Base-by-base conservation (phyloP, 805 yeast genomes). In the Huiozyma naganishii region DNA sequence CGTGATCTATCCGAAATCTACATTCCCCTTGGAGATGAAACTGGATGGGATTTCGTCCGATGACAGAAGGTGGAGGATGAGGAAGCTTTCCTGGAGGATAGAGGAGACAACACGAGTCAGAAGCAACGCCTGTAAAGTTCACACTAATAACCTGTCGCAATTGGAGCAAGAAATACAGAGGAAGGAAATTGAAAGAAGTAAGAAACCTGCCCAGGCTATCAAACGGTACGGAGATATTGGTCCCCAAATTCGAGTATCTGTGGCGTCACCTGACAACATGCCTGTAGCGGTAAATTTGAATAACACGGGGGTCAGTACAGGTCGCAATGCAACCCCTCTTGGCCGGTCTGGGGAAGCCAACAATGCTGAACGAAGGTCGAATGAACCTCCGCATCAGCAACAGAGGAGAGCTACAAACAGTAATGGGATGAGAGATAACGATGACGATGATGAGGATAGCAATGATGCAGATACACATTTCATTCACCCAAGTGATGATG, bases 51-150 rank as follows among this genome's bases (percentile, higher is more conserved):
- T 84, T 6, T 62, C 74, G 4, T 68, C 74, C 5, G 67, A 69
- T 9, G 80, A 74, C 45, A 62, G 66, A 49, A 70, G 96, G 49
- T 92, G 98, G 98, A 74, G 95, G 63, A 81, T 92, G 89, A 72
- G 96, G 40, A 85, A 87, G 58, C 64, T 92, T 36, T 73, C 73
- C 45, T 92, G 97, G 97, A 73, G 86, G 55, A 74, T 92, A 11
- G 95, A 90, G 57, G 97, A 92, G 58, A 73, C 72, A 40, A 73
- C 80, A n/a, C 76, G 79, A 53, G 70, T 86, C 12, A 71, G 73
- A 48, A 73, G 77, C 2, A 58, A 66, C 51, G 65, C 79, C 29
- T 88, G 95, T 64, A 59, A 64, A 7, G 47, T 64, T 32, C 95
- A 86, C 58, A 61, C 61, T 36, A 49, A 63, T 8, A 80, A 80